Conservation (phyloP, 2,329 filamentous ascomycete genomes). For the Sporothrix sp. region DNA sequence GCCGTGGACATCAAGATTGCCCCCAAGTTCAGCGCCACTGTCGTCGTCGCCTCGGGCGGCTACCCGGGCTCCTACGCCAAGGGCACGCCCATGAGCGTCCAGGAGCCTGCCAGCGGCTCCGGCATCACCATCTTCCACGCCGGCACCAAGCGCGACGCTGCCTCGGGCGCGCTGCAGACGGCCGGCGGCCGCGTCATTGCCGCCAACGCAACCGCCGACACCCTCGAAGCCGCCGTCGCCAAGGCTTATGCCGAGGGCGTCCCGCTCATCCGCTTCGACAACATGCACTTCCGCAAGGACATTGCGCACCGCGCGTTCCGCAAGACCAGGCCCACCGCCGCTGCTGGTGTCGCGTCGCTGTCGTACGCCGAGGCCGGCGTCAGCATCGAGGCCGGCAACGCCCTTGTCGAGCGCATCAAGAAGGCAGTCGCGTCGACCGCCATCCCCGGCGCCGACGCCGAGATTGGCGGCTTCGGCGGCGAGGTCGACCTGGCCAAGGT, state of each 20-base stretch:
- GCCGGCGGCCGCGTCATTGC: constrained; percentile 89
- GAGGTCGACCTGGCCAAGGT: constrained; percentile 68
- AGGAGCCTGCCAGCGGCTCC: constrained; percentile 32
- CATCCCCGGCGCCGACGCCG: constrained; percentile 77
- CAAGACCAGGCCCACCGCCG: constrained; percentile 18
- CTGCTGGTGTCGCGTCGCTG: constrained; percentile 42
- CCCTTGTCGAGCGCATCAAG: constrained; percentile 88
- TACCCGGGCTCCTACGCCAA: constrained; percentile 84
- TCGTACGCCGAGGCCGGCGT: constrained; percentile 93
- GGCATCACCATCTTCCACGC: constrained; percentile 81
- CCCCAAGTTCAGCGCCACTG: constrained; percentile 69
- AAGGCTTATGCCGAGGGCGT: constrained; percentile 75
- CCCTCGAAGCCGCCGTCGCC: constrained; percentile 71
- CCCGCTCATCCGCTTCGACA: constrained; percentile 68
- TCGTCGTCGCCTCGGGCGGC: constrained; percentile 86
- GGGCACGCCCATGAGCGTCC: constrained; percentile 52
- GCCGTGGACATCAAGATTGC: constrained; percentile 59
- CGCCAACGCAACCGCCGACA: constrained; percentile 64
- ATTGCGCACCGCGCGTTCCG: constrained; percentile 73
- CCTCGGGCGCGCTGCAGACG: constrained; percentile 56
- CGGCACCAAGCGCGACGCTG: constrained; percentile 57
- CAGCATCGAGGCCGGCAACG: constrained; percentile 87
- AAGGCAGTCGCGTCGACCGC: constrained; percentile 75
- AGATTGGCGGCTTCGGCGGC: constrained; percentile 93
- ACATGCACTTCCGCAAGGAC: constrained; percentile 87